Conservation (phyloP, 495 filamentous ascomycete genomes). For the Neurospora sp. region DNA sequence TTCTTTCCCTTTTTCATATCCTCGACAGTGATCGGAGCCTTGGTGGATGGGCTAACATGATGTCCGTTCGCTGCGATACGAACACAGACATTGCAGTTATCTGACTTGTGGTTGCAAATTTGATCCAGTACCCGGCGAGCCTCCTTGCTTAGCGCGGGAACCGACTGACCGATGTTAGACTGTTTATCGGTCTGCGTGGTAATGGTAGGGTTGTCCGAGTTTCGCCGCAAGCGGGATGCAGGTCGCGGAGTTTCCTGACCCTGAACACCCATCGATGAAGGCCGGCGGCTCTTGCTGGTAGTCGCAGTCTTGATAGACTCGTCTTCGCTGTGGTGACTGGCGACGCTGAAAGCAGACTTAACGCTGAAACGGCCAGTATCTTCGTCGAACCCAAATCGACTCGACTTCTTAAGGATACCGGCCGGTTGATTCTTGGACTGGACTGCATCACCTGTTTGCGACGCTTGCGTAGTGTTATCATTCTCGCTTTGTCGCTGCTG, state of each 20-base stretch:
- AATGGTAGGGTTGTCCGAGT: conserved; percentile 33
- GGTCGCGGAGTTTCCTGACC: conserved; percentile 12
- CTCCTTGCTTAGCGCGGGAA: conserved; percentile 35
- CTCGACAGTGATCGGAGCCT: conserved; percentile 15
- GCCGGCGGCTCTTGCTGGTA: conserved; percentile 4
- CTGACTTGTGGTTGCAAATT: conserved; percentile 53
- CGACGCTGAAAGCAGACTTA: conserved; percentile 28
- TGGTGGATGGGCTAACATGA: neutral
- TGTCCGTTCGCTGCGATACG: conserved; percentile 40
- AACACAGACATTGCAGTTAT: conserved; percentile 67
- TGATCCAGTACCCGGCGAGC: conserved; percentile 50
- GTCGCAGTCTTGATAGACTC: conserved; percentile 3
- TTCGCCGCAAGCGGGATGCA: conserved; percentile 20
- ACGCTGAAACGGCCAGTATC: conserved; percentile 34
- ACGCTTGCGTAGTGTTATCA: conserved; percentile 10
- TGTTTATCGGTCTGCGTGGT: conserved; percentile 29
- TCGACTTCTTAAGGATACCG: conserved; percentile 36
- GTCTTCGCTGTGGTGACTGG: conserved; percentile 21
- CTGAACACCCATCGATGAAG: conserved; percentile 2
- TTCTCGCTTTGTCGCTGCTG: conserved; percentile 16
- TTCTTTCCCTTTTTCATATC: conserved; percentile 36
- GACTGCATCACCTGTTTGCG: conserved; percentile 10
- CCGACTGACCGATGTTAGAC: neutral
- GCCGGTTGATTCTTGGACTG: conserved; percentile 21
- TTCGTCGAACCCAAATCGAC: conserved; percentile 27